phyloP scores from a whole-genome alignment of 2,329 filamentous ascomycete species.

The Botrytis hyacinthi region DNA sequence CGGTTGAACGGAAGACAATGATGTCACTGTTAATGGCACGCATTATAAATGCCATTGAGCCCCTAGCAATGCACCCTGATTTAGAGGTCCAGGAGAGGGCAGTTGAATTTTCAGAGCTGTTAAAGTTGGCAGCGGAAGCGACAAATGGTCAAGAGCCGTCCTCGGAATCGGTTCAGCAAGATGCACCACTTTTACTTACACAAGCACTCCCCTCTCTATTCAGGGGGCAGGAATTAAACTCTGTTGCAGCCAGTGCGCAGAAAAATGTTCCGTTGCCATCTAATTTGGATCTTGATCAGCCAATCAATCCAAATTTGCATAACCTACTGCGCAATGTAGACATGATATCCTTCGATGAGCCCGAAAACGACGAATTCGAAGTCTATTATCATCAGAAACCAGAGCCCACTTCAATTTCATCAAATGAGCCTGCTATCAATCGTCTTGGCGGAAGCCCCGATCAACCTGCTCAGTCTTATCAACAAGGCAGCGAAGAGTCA shows the following conservation, averaged over 20 bases:
- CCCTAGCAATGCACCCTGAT: conserved; percentile 75
- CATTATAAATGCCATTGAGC: conserved; percentile 78
- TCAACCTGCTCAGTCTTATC: conserved; percentile 53
- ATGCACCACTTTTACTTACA: conserved; percentile 80
- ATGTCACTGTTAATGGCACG: conserved; percentile 76
- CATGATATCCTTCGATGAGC: conserved; percentile 47
- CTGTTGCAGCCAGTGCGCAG: conserved; percentile 76
- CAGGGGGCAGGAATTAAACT: conserved; percentile 82
- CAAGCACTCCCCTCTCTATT: conserved; percentile 90
- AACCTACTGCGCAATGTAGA: conserved; percentile 61
- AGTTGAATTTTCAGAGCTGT: conserved; percentile 86
- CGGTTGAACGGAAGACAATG: conserved; percentile 67
- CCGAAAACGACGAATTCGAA: conserved; percentile 66
- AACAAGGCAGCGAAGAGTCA: conserved; percentile 59
- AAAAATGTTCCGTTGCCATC: conserved; percentile 78
- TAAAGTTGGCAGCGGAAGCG: conserved; percentile 84
- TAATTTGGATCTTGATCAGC: conserved; percentile 73
- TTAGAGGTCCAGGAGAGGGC: conserved; percentile 94
- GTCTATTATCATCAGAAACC: conserved; percentile 55
- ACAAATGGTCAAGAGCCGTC: conserved; percentile 62
- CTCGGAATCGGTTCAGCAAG: conserved; percentile 53
- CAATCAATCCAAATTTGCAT: conserved; percentile 74
- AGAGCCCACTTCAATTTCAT: conserved; percentile 42
- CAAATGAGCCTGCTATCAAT: conserved; percentile 56
- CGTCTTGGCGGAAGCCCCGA: conserved; percentile 49